Base-by-base conservation (phyloP, 2,329 filamentous ascomycete species). In the Hymenoscyphus salicellus region DNA sequence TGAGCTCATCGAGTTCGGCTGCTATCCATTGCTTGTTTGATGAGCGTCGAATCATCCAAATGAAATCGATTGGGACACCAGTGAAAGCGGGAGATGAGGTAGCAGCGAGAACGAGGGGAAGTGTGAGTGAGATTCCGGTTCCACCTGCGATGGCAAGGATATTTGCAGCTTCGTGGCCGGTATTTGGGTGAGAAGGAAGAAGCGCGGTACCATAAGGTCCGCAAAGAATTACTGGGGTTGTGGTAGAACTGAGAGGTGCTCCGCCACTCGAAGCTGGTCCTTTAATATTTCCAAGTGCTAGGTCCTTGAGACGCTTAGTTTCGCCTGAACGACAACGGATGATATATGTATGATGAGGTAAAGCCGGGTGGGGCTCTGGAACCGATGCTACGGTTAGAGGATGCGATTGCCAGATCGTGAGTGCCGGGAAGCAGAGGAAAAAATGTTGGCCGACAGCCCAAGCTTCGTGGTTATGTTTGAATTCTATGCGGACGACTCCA, bases 311-410 rank as follows among this genome's bases (percentile, higher is more conserved):
- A 2, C 65, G 64, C 1, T 60, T 58, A 0, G 87, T 89, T 74
- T 89, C 85, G 11, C 87, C 87, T 0, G 76, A 76, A 66, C 85
- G 84, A 4, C 83, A 84, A 4, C 86, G 79, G 65, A 88, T 78
- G 58, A 87, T 79, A 69, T 87, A 87, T 17, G 82, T 81, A 68
- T 87, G 84, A 46, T 77, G 75, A 10, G 84, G 79, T 1, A 72
- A 68, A 0, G 80, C 76, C 61, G 64, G 64, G 14, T 68, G 64
- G 17, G 63, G 17, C n/a, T 60, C 90, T 7, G 91, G 90, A 0
- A 91, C 90, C 67, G 89, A 93, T 36, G 89, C 88, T 43, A 92
- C 81, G 2, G 89, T 91, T 78, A 93, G 92, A 1, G 90, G 90
- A 73, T 93, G 90, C 55, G 88, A 91, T 72, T 90, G 90, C 86